Evolutionary conservation across 208 protist species (phyloP), one percentile per base, ranked within the genome.

Genomic region (Lotmaria passim): DNA sequence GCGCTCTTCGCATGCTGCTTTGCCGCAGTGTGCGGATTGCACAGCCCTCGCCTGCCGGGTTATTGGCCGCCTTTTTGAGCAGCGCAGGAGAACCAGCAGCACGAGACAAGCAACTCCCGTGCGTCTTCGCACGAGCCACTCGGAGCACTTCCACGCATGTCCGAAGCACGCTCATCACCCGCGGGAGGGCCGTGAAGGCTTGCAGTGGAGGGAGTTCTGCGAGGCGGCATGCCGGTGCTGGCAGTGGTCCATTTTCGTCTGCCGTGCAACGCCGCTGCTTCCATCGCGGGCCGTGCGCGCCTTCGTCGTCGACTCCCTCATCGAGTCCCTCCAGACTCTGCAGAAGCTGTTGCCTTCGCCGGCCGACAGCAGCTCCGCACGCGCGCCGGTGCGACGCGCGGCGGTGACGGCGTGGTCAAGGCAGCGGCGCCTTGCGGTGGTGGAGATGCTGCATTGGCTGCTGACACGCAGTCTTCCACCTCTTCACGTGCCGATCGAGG

Each of bases 221-320:
- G 21, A 24, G 26, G 30, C 61, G 0, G 63, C 56, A 17, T 63
- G 33, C 23, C 55, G 21, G 24, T 77, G 71, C 38, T 77, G 62
- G 63, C 61, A 66, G 34, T 77, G 71, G 71, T 70, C 71, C 1
- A 53, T 58, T 7, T 11, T 77, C 17, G 38, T 71, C 28, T 67
- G 63, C 17, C 56, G 63, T 24, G 71, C 63, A 23, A 59, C 41
- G 26, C 71, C 71, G 10, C 2, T 28, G 23, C 28, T 71, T 3
- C 47, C 63, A 8, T 48, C 41, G 19, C 44, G 28, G 1, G 38
- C 24, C 11, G 21, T 61, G 28, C 71, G 64, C 17, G 36, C 34
- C 3, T 65, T 48, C 17, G 48, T 21, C 2, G 63, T 53, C 7
- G 12, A 39, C 28, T 57, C 63, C 2, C 57, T 77, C 14, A 34